These are phyloP conservation scores for Trichoderma koningii DNA, from an alignment of 2,329 filamentous ascomycete species.

Conservation along the genomic window DNA sequence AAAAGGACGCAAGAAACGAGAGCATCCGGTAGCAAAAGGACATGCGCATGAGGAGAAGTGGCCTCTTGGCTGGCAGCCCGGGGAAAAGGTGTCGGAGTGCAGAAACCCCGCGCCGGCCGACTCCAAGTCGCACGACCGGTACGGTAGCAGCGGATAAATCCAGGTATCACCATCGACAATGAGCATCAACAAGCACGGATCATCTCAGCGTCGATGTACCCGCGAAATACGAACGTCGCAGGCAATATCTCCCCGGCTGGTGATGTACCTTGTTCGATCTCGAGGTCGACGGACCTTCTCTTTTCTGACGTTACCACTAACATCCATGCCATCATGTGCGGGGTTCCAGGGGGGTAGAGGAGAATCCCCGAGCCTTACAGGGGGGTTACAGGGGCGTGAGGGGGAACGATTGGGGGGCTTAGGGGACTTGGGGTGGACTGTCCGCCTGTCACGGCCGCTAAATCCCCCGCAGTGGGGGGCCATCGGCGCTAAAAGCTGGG, in stretches of 20 bases:
- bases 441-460: slow-evolving; percentile 8
- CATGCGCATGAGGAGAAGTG: slow-evolving; percentile 18
- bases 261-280: slow-evolving; percentile 15
- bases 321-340: slow-evolving; percentile 20
- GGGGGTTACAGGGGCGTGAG: slow-evolving; percentile 14
- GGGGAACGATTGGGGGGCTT: slow-evolving; percentile 11
- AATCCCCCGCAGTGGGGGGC: slow-evolving; percentile 25
- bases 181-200: slow-evolving; percentile 1
- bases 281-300: slow-evolving; percentile 11
- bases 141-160: slow-evolving; percentile 15
- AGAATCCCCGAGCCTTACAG: slow-evolving; percentile 6
- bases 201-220: slow-evolving; percentile 1
- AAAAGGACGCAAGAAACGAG: not conserved
- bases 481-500: slow-evolving; percentile 30
- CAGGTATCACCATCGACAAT: not conserved
- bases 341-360: slow-evolving; percentile 25
- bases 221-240: slow-evolving; percentile 7
- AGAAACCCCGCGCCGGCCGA: slow-evolving; percentile 20
- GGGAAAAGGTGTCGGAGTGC: not conserved
- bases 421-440: not conserved
- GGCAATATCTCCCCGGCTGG: not conserved
- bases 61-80: not conserved
- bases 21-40: not conserved
- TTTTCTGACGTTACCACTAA: slow-evolving; percentile 24
- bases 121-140: slow-evolving; percentile 23